phyloP scores from a whole-genome alignment of 805 yeast genomes.

The Yarrowia yakushimensis region DNA sequence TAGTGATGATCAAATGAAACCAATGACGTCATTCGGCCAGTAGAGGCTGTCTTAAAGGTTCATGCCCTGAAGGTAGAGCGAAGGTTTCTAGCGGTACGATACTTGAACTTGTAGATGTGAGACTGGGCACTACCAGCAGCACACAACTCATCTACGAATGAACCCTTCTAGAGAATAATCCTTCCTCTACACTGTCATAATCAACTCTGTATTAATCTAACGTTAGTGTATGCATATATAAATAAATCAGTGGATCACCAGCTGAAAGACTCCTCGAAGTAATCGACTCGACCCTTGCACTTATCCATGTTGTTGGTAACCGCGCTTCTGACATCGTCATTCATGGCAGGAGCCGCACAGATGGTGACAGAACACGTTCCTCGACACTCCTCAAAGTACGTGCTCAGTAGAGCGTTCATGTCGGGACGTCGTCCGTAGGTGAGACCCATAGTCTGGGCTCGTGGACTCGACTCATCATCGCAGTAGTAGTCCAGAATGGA shows the following conservation, averaged over 20 bases:
- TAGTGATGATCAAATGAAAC: no score
- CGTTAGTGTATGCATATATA: constrained; percentile 5
- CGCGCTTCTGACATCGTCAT: constrained; percentile 51
- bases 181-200: no score
- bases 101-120: no score
- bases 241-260: constrained; percentile 45
- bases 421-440: constrained; percentile 32
- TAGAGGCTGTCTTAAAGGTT: no score
- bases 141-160: no score
- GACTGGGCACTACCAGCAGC: no score
- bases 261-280: constrained; percentile 64
- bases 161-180: no score
- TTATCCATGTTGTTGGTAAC: constrained; percentile 44
- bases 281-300: constrained; percentile 53
- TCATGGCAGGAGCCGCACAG: constrained; percentile 63
- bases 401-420: not conserved
- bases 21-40: no score
- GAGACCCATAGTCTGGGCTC: not conserved
- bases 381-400: constrained; percentile 30
- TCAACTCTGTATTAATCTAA: not conserved
- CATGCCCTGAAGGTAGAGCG: no score
- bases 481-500: not conserved
- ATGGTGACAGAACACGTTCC: constrained; percentile 53
- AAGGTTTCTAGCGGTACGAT: no score
- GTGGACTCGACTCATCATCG: not conserved